phyloP scores from a whole-genome alignment of 164 flowering plant species.

The Protea cynaroides region DNA sequence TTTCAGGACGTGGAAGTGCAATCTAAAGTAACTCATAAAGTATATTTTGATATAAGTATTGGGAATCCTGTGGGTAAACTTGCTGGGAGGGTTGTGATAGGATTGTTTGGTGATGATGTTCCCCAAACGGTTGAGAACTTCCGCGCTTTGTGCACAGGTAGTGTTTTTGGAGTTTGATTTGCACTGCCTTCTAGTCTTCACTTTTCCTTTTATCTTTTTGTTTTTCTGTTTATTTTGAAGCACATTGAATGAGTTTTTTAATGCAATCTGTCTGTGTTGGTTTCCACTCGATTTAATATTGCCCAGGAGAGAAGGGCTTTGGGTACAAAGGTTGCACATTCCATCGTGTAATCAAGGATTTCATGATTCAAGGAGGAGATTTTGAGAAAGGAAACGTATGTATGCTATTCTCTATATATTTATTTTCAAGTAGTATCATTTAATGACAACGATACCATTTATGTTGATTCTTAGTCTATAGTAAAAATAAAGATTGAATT shows the following conservation, averaged over 20 bases:
- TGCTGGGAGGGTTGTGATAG: conserved; percentile 87
- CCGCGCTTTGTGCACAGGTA: conserved; percentile 96
- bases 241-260: neutral
- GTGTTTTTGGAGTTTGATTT: neutral
- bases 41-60: conserved; percentile 80
- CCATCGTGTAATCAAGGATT: conserved; percentile 95
- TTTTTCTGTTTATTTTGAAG: no score
- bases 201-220: neutral
- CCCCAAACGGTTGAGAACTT: conserved; percentile 95
- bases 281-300: conserved; percentile 9
- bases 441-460: neutral
- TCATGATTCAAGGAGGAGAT: conserved; percentile 96
- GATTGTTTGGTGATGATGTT: conserved; percentile 90
- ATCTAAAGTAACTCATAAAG: conserved; percentile 78
- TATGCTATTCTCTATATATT: conserved; percentile 1
- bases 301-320: conserved; percentile 88
- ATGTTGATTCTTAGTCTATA: neutral
- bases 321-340: conserved; percentile 83
- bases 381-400: conserved; percentile 76
- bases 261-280: conserved; percentile 1
- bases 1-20: conserved; percentile 56
- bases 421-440: neutral
- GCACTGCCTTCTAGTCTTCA: neutral
- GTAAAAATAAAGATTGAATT: neutral
- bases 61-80: conserved; percentile 83